These are phyloP conservation scores for Colletotrichum tabaci DNA, from an alignment of 2,329 filamentous ascomycete genomes.

Conservation along the genomic window DNA sequence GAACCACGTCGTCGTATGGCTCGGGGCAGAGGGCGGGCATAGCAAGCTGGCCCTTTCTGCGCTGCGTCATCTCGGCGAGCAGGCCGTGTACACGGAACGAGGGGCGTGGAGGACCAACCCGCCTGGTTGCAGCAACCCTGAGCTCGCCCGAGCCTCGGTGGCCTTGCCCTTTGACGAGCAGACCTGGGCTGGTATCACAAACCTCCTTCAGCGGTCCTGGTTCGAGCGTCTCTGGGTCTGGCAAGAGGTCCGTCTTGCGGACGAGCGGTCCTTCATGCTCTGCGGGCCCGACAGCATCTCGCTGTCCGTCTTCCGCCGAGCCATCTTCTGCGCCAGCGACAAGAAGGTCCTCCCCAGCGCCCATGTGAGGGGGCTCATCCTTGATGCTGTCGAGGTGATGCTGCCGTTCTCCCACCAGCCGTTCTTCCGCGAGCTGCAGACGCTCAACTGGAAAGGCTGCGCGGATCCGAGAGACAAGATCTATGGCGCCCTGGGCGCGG, in stretches of 20 bases:
- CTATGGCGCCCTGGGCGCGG: slow-evolving; percentile 1
- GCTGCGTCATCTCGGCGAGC: slow-evolving; percentile 5
- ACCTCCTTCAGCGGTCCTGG: background rate
- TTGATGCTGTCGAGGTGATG: slow-evolving; percentile 11
- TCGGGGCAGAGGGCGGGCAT: slow-evolving; percentile 6
- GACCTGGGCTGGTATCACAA: background rate
- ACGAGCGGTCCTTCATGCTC: slow-evolving; percentile 13
- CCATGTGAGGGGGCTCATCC: background rate
- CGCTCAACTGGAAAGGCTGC: slow-evolving; percentile 10
- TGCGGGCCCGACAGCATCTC: slow-evolving; percentile 12
- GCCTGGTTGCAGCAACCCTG: background rate
- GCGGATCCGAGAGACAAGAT: slow-evolving; percentile 5
- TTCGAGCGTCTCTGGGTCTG: slow-evolving; percentile 14
- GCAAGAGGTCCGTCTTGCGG: slow-evolving; percentile 5
- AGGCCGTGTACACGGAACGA: slow-evolving; percentile 9
- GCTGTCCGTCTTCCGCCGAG: slow-evolving; percentile 5
- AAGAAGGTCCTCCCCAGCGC: slow-evolving; percentile 4
- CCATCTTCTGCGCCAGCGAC: slow-evolving; percentile 10
- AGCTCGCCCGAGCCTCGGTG: slow-evolving; percentile 6
- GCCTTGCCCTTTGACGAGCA: background rate
- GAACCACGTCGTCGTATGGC: slow-evolving; percentile 35
- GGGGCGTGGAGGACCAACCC: slow-evolving; percentile 12
- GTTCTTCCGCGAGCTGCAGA: slow-evolving; percentile 6
- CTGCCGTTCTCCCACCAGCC: slow-evolving; percentile 11
- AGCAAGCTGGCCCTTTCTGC: background rate